Conservation (phyloP, 2,329 filamentous ascomycete species). For the Talaromyces sp. region DNA sequence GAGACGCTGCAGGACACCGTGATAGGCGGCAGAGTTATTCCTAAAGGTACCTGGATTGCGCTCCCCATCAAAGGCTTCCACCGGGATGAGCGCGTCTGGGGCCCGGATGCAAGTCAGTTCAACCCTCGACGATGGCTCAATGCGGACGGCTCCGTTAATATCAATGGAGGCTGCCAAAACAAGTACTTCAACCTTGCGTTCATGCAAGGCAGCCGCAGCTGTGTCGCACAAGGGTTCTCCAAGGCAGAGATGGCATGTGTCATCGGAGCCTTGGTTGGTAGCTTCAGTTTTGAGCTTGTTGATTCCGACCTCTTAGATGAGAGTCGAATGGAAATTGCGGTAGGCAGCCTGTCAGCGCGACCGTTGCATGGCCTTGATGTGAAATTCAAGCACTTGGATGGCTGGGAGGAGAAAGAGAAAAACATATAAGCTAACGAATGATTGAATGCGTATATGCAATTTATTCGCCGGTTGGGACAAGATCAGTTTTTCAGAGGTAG, state of each 20-base stretch:
- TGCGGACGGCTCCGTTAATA: background rate
- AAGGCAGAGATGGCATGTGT: slow-evolving; percentile 17
- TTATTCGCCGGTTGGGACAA: background rate
- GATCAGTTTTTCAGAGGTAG: background rate
- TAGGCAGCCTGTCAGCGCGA: background rate
- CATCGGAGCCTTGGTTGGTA: slow-evolving; percentile 4
- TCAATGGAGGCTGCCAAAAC: slow-evolving; percentile 19
- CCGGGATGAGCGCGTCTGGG: slow-evolving; percentile 1
- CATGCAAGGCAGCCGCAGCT: slow-evolving; percentile 21
- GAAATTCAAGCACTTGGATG: background rate
- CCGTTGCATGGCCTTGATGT: slow-evolving; percentile 2
- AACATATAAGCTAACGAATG: background rate
- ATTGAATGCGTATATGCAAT: background rate
- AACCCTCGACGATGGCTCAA: slow-evolving; percentile 10
- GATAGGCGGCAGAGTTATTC: slow-evolving; percentile 2
- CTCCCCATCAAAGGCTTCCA: slow-evolving; percentile 4
- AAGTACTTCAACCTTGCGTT: slow-evolving; percentile 22
- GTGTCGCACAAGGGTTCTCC: slow-evolving; percentile 22
- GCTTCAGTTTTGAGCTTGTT: slow-evolving; percentile 4
- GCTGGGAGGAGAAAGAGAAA: background rate
- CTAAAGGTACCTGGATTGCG: slow-evolving; percentile 7
- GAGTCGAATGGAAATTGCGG: slow-evolving; percentile 4
- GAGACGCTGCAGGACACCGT: slow-evolving; percentile 2
- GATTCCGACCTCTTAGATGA: background rate
- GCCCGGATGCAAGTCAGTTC: slow-evolving; percentile 8